Evolutionary conservation across 2,329 filamentous ascomycete species (phyloP), one percentile per base, ranked within the genome.

Genomic region (Fusarium siculi): DNA sequence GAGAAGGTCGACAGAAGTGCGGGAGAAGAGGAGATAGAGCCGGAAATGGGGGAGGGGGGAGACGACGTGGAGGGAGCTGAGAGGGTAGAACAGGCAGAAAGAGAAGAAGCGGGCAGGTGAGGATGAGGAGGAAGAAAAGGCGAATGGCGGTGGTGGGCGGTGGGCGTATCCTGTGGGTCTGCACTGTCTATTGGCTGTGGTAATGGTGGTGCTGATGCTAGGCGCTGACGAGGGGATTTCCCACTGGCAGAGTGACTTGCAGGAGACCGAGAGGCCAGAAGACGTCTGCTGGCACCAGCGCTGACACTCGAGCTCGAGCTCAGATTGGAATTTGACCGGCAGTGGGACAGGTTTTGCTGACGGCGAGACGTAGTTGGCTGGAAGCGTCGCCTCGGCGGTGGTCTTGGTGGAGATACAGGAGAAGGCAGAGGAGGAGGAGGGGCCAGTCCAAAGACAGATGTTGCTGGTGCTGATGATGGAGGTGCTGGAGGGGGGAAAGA

Each of bases 91-190:
- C 47, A 73, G 70, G 72, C 68, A 76, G 74, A 71, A 72, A 72
- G 69, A 64, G 72, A 70, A 73, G 72, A 73, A 59, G 71, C 53
- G 72, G 69, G 69, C 70, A 68, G 68, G 66, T 62, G 77, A 79
- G 74, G 74, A 70, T 76, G 77, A 75, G 76, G 77, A 74, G 72
- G 72, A 77, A 77, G 74, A 80, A 78, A 79, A 79, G 76, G 71
- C 73, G 74, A 73, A 68, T 76, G 73, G 66, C 68, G 74, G 76
- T 47, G 76, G 73, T 76, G 71, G 75, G 70, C 52, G 69, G 66
- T 63, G 73, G 71, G 67, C 46, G 71, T 70, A 39, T 68, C 60
- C 42, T 64, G 74, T 75, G 75, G 75, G 71, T 76, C 70, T 53
- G 49, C 18, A 59, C 58, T 64, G 39, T 69, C 66, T 69, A 69